Conservation (phyloP, 208 protist genomes). For the Blechomonas ayalai region DNA sequence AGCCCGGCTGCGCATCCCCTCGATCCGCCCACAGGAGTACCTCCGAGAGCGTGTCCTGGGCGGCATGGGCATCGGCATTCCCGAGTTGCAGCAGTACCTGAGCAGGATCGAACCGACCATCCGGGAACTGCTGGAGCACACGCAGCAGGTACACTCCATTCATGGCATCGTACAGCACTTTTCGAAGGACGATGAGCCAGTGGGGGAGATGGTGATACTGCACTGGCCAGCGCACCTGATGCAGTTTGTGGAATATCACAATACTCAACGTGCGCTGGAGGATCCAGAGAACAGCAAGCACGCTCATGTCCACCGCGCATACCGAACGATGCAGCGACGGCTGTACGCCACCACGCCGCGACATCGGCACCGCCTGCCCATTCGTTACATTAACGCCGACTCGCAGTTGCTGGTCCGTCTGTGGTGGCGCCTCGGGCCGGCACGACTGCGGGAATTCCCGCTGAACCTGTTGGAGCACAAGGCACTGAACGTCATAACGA, state of each 20-base stretch:
- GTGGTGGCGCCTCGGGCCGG: conserved; percentile 39
- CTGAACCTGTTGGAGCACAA: conserved; percentile 63
- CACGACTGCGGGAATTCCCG: conserved; percentile 24
- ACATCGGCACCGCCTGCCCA: conserved; percentile 42
- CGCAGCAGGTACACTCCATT: conserved; percentile 85
- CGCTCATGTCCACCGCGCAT: conserved; percentile 42
- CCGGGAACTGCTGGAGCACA: conserved; percentile 83
- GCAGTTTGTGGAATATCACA: conserved; percentile 89
- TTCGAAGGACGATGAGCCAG: conserved; percentile 39
- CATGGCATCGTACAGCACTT: conserved; percentile 58
- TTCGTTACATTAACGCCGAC: conserved; percentile 39
- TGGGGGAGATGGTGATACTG: conserved; percentile 45
- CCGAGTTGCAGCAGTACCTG: conserved; percentile 84
- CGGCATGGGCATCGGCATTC: conserved; percentile 57
- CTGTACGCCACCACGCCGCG: conserved; percentile 53
- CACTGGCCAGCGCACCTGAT: conserved; percentile 78
- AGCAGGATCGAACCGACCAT: conserved; percentile 79
- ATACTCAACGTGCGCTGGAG: conserved; percentile 59
- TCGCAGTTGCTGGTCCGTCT: conserved; percentile 34
- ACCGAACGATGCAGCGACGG: conserved; percentile 42
- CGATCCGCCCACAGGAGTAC: conserved; percentile 69
- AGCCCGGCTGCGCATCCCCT: conserved; percentile 36
- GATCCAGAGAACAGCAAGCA: conserved; percentile 57
- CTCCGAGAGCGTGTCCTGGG: conserved; percentile 69
- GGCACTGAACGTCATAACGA: conserved; percentile 61